A percentile compares a stretch with the other conserved stretches of the same genome.
phyloP scores from a whole-genome alignment of 345 rosid species.

The Carallia brachiata region DNA sequence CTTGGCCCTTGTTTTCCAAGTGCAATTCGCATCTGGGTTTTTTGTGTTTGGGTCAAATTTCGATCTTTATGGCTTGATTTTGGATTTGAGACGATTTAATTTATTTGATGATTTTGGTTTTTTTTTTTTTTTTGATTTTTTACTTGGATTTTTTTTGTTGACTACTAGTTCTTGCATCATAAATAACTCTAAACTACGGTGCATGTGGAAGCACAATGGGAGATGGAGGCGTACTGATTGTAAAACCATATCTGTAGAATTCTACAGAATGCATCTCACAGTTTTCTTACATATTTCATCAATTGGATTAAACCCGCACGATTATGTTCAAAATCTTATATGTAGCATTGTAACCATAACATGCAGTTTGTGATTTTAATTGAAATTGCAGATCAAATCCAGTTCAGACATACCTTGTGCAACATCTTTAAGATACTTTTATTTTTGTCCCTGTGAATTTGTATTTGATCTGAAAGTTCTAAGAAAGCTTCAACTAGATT shows the following conservation, averaged over 20 bases:
- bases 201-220: too few species aligned
- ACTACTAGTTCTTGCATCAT: too few species aligned
- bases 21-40: slow-evolving; percentile 17
- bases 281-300: too few species aligned
- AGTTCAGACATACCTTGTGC: too few species aligned
- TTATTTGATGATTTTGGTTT: slow-evolving; percentile 1
- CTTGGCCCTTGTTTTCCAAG: not conserved
- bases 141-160: not conserved
- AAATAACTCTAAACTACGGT: too few species aligned
- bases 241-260: not conserved
- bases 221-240: not conserved
- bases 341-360: not conserved
- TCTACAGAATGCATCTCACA: not conserved
- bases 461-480: too few species aligned
- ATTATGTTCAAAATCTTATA: too few species aligned
- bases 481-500: too few species aligned
- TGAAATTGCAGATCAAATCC: not conserved
- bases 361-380: too few species aligned
- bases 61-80: slow-evolving; percentile 12
- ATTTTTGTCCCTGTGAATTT: too few species aligned
- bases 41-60: not conserved
- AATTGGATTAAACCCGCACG: too few species aligned
- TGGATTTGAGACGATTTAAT: not conserved
- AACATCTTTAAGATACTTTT: too few species aligned
- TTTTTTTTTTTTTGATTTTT: not conserved